phyloP scores from a whole-genome alignment of 495 filamentous ascomycete species.

The Penicillium bovifimosum region DNA sequence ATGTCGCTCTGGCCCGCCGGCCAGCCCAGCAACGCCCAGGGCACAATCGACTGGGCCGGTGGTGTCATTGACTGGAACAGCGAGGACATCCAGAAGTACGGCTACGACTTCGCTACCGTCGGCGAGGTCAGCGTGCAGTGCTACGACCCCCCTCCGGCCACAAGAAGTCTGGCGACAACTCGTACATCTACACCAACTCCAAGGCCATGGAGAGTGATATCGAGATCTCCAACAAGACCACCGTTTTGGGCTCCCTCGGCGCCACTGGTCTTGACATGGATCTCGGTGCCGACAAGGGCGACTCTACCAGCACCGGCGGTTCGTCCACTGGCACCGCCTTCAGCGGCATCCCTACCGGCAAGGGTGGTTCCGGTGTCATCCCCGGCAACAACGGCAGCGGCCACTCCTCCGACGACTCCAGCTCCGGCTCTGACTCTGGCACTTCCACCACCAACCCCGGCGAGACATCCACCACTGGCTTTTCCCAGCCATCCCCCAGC shows the following conservation, averaged over 20 bases:
- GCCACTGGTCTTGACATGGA: constrained; percentile 72
- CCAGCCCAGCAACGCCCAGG: constrained; percentile 65
- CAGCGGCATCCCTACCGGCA: constrained; percentile 34
- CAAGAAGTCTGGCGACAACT: constrained; percentile 52
- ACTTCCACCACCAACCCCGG: constrained; percentile 13
- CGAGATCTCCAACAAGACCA: constrained; percentile 65
- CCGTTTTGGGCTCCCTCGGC: constrained; percentile 71
- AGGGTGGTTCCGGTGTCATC: constrained; percentile 29
- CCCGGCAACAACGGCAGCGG: constrained; percentile 7
- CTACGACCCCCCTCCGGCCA: constrained; percentile 65
- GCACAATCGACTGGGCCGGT: constrained; percentile 89
- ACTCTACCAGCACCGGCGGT: constrained; percentile 4
- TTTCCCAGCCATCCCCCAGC: constrained; percentile 23
- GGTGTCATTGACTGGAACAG: constrained; percentile 84
- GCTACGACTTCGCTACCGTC: constrained; percentile 86
- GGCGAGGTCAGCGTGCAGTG: constrained; percentile 74
- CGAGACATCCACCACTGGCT: constrained; percentile 15
- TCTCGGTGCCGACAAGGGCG: constrained; percentile 26
- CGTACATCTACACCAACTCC: constrained; percentile 69
- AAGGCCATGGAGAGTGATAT: constrained; percentile 69
- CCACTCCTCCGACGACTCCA: background rate
- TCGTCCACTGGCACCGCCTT: constrained; percentile 18
- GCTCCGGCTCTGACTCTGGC: constrained; percentile 19
- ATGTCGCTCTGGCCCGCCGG: constrained; percentile 96
- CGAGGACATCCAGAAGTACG: constrained; percentile 69